phyloP scores from a whole-genome alignment of 2,329 filamentous ascomycete genomes.

The Cryphonectria radicalis region DNA sequence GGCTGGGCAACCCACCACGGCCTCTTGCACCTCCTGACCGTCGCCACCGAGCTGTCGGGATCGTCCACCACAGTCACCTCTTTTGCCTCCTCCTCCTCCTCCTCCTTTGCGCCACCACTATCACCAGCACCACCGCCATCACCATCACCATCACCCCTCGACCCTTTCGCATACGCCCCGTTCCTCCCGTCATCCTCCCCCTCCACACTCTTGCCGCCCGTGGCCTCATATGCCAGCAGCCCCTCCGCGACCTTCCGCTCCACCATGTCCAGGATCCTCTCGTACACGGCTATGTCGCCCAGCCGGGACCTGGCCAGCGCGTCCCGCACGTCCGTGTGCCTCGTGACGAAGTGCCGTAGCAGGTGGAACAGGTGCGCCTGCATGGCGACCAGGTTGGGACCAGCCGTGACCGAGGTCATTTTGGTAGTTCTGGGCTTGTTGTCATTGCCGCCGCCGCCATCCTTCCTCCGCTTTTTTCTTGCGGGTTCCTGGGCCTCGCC shows the following conservation, averaged over 20 bases:
- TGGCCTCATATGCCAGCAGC: conserved; percentile 67
- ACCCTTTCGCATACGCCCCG: conserved; percentile 36
- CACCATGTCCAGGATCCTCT: conserved; percentile 74
- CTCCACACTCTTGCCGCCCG: conserved; percentile 53
- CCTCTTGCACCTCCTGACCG: conserved; percentile 73
- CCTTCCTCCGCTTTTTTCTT: conserved; percentile 56
- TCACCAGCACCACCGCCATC: background rate
- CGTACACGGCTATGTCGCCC: conserved; percentile 76
- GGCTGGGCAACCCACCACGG: conserved; percentile 93
- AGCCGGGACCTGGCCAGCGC: conserved; percentile 72
- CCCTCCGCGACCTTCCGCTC: conserved; percentile 76
- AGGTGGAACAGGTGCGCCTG: conserved; percentile 94
- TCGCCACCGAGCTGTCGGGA: conserved; percentile 64
- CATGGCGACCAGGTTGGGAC: conserved; percentile 75
- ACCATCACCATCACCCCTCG: background rate
- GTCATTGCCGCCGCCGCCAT: conserved; percentile 35
- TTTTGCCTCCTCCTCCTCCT: conserved; percentile 33
- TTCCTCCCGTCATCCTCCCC: conserved; percentile 24
- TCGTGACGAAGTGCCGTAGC: conserved; percentile 77
- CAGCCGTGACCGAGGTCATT: conserved; percentile 27
- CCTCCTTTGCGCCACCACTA: conserved; percentile 20
- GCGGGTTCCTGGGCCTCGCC: conserved; percentile 51
- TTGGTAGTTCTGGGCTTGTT: conserved; percentile 14
- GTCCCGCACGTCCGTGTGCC: conserved; percentile 83
- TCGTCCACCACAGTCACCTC: conserved; percentile 45